Evolutionary conservation across 2,329 filamentous ascomycete species (phyloP), one percentile per base, ranked within the genome.

Genomic region (Cercospora berteroae): DNA sequence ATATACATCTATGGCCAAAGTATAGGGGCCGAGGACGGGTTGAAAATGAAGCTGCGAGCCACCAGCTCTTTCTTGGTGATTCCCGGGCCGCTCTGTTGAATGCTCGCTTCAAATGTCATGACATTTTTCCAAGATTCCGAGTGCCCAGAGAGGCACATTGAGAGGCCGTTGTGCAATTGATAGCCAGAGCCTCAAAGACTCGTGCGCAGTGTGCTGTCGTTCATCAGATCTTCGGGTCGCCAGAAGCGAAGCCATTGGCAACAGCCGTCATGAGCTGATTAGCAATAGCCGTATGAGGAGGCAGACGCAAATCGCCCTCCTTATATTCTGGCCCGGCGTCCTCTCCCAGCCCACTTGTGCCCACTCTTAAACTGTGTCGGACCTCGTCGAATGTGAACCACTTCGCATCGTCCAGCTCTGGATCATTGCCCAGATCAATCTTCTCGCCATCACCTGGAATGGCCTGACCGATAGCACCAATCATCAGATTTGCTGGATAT

Each of bases 351-450:
- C 85, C 85, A 77, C 88, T 90, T 0, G 88, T 88, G 0, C 91
- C 90, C 8, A 86, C 82, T 65, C 81, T 80, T 76, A 98, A 80
- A 1, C 93, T 94, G 75, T 90, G 87, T 74, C 88, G 83, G 2
- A 97, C 88, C 80, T 97, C 93, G 1, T 93, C 92, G 36, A 96
- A 81, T 0, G 86, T 81, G 74, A 94, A 94, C 95, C 95, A 99
- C 78, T 88, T 90, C 3, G 95, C 95, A 79, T 91, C 87, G 77
- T 97, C 92, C 69, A 99, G 80, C 82, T 99, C 95, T 0, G 92
- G 92, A 77, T 99, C 95, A 78, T 98, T 91, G 13, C 91, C 89
- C 3, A 99, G 81, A 74, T 89, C 86, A 61, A 99, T 93, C 33
- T 80, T 86, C 84, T 99, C 95, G 27, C 92, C 92, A 31, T 64